A percentile compares a stretch with the other conserved stretches of the same genome.
Evolutionary conservation across 345 rosid species (phyloP).

Genomic region (Corchorus capsularis): DNA sequence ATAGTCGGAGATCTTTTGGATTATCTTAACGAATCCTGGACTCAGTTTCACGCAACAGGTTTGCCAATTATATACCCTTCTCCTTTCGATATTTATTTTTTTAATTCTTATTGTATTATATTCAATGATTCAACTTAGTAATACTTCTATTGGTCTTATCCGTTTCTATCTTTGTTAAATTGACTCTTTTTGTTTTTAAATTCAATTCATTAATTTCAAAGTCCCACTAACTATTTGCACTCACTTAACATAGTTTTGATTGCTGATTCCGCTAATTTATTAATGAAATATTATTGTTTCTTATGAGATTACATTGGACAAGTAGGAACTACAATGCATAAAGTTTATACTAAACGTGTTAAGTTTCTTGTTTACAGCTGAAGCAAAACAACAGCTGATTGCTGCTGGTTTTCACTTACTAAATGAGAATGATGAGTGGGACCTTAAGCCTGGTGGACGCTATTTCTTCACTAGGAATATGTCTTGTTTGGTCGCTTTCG

Average conservation of each 20-base stretch:
- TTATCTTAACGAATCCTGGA: conserved; percentile 93
- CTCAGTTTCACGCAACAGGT: conserved; percentile 94
- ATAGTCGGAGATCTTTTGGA: conserved; percentile 67
- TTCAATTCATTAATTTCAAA: neutral
- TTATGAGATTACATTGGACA: neutral
- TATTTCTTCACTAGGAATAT: conserved; percentile 92
- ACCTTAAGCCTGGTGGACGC: conserved; percentile 85
- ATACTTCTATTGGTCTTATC: neutral
- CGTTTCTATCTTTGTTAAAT: neutral
- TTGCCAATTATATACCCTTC: neutral
- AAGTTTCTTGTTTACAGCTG: conserved; percentile 48
- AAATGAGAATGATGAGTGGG: conserved; percentile 85
- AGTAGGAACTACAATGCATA: neutral
- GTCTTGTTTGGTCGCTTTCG: conserved; percentile 95
- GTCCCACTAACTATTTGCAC: neutral
- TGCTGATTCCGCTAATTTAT: neutral
- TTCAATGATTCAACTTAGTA: neutral
- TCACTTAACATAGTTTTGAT: neutral
- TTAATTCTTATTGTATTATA: neutral
- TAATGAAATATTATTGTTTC: neutral
- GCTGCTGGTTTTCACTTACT: conserved; percentile 75
- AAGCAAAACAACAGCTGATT: conserved; percentile 71
- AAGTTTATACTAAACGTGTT: neutral
- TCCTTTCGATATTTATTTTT: neutral
- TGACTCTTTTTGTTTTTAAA: neutral